Percentiles rank a stretch among this genome's conserved stretches.
phyloP scores from a whole-genome alignment of 2,329 filamentous ascomycete genomes.

The Fusarium napiforme region DNA sequence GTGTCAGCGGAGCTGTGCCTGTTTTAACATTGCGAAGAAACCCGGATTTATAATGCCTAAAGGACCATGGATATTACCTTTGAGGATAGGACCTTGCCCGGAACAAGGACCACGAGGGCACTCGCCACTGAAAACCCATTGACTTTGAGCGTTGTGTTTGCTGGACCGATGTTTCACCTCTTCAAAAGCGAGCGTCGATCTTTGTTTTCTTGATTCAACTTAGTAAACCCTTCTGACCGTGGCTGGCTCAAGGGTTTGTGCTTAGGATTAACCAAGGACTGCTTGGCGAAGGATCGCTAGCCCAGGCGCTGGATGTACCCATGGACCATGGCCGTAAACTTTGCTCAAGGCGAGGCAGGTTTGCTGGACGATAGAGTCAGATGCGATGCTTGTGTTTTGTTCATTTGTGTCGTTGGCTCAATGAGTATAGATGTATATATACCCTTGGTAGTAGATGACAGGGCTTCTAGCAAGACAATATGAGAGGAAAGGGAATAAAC shows the following conservation, averaged over 20 bases:
- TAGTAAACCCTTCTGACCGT: background rate
- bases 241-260: background rate
- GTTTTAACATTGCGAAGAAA: background rate
- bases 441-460: background rate
- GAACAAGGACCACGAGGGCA: background rate
- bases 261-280: background rate
- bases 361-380: background rate
- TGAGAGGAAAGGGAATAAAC: background rate
- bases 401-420: background rate
- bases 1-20: background rate
- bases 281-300: background rate
- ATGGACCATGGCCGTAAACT: background rate
- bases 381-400: background rate
- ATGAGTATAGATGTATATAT: background rate
- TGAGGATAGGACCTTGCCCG: conserved; percentile 4
- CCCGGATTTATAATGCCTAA: background rate
- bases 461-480: background rate
- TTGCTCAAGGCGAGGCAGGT: background rate
- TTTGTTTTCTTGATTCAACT: conserved; percentile 1
- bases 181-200: background rate
- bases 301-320: background rate
- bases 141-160: background rate
- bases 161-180: background rate
- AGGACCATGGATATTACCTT: conserved; percentile 3
- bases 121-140: background rate